Evolutionary conservation across 2,329 filamentous ascomycete species (phyloP), one percentile per base, ranked within the genome.

Genomic region (Laburnicola sp.): DNA sequence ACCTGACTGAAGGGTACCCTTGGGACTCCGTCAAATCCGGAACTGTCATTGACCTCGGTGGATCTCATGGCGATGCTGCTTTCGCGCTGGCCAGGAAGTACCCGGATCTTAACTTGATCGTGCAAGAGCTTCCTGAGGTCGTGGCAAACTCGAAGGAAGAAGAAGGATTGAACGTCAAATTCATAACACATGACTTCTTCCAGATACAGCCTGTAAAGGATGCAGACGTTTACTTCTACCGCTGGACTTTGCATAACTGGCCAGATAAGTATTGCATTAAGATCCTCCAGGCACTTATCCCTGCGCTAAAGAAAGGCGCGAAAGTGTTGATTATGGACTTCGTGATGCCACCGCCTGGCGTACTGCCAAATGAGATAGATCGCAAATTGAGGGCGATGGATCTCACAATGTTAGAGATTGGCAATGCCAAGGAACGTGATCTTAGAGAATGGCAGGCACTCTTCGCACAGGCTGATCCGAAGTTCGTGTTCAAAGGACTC

Each of bases 251-350:
- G 28, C 73, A 75, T 52, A 70, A 75, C 48, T 74, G 68, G 43
- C 43, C 43, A 1, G 80, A 80, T 9, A 74, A 76, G 84, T 38
- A 50, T 23, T 27, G 38, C 22, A 23, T 53, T 3, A 34, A 16
- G 26, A 53, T 50, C 21, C 21, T 53, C 3, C 70, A 73, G 53
- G 75, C 74, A 23, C 71, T 84, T 4, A 66, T 82, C 9, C 80
- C 80, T 1, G 76, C 80, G 36, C 65, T 84, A 49, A 80, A 84
- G 66, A 76, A 78, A 4, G 76, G 82, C 23, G 74, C 80, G 9
- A 71, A 75, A 48, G 60, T 84, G 39, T 51, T 75, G 22, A 58
- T 72, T 23, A 62, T 64, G 22, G 68, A 72, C 22, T 54, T 61
- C 31, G 53, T 67, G 2, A 36, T 57, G 45, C 56, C 56, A 16